These are phyloP conservation scores for Gracilaria caudata DNA, from an alignment of 23 red algal genomes.

Conservation along the genomic window DNA sequence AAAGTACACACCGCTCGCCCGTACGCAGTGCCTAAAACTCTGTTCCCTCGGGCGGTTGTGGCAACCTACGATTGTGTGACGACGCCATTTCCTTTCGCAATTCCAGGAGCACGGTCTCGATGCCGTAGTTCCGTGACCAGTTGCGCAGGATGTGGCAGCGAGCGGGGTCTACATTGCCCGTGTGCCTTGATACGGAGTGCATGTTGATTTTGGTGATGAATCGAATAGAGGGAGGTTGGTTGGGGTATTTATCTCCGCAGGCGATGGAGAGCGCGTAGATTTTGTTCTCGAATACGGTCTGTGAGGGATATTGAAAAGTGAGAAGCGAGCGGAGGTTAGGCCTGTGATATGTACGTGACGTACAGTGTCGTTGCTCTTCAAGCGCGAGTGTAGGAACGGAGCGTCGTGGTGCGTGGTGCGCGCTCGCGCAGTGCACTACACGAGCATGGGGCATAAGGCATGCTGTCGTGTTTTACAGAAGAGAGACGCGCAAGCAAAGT, in stretches of 20 bases:
- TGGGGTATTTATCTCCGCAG: conserved; percentile 94
- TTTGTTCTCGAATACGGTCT: conserved; percentile 98
- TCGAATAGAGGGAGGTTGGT: conserved; percentile 73
- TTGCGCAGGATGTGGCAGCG: conserved; percentile 83
- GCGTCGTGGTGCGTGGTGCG: background rate
- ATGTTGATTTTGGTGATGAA: conserved; percentile 94
- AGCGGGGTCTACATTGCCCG: conserved; percentile 82
- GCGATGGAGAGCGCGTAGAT: conserved; percentile 87
- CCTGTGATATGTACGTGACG: background rate
- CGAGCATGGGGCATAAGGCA: background rate
- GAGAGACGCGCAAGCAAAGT: background rate
- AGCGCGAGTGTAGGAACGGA: background rate
- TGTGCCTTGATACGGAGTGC: conserved; percentile 86
- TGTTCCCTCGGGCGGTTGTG: conserved; percentile 92
- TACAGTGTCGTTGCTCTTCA: background rate
- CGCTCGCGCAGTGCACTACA: no score
- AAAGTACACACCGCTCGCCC: background rate
- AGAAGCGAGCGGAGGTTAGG: background rate
- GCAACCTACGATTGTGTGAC: conserved; percentile 79
- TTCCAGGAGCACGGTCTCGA: conserved; percentile 93
- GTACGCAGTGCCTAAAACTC: conserved; percentile 54
- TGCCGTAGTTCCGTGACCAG: conserved; percentile 85
- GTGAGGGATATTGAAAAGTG: background rate
- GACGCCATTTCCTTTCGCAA: conserved; percentile 96
- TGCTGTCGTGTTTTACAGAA: background rate